A percentile compares a stretch with the other conserved stretches of the same genome.
These are phyloP conservation scores for Wickerhamomyces strasburgensis DNA, from an alignment of 805 yeast genomes.

Conservation along the genomic window DNA sequence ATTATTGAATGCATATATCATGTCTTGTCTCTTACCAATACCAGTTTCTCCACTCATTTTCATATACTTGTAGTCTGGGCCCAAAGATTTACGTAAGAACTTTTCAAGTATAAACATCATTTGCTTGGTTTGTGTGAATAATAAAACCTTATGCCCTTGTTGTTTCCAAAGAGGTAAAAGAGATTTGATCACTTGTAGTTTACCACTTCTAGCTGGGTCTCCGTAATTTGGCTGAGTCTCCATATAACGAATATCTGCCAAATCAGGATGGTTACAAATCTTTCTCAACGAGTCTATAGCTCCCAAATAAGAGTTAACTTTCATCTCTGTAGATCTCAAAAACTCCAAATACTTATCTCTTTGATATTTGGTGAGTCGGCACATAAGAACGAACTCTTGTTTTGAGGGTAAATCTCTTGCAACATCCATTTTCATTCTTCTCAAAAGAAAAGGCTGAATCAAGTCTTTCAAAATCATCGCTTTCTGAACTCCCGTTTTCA, in stretches of 20 bases:
- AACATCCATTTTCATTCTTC: conserved; percentile 89
- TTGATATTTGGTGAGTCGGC: conserved; percentile 76
- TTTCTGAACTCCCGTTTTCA: conserved; percentile 93
- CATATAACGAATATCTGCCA: conserved; percentile 44
- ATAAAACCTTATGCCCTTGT: conserved; percentile 71
- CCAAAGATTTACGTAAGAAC: conserved; percentile 43
- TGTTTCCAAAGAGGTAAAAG: conserved; percentile 69
- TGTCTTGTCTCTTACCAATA: conserved; percentile 64
- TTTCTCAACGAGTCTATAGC: conserved; percentile 90
- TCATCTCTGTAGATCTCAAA: conserved; percentile 70
- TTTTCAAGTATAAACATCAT: conserved; percentile 85
- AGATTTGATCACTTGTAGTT: conserved; percentile 81
- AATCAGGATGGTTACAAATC: conserved; percentile 94
- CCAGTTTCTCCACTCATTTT: conserved; percentile 96
- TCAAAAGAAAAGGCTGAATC: conserved; percentile 80
- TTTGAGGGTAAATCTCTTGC: conserved; percentile 93
- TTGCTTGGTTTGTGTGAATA: conserved; percentile 92
- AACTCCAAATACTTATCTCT: conserved; percentile 69
- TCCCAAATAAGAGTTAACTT: conserved; percentile 71
- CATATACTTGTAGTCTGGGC: conserved; percentile 44
- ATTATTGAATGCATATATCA: conserved; percentile 78
- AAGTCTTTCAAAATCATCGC: conserved; percentile 86
- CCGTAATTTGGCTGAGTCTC: conserved; percentile 39
- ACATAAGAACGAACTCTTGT: conserved; percentile 89
- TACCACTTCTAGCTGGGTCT: conserved; percentile 67